Conservation (phyloP, 169 alveolate genomes). For the Theileria equi region DNA sequence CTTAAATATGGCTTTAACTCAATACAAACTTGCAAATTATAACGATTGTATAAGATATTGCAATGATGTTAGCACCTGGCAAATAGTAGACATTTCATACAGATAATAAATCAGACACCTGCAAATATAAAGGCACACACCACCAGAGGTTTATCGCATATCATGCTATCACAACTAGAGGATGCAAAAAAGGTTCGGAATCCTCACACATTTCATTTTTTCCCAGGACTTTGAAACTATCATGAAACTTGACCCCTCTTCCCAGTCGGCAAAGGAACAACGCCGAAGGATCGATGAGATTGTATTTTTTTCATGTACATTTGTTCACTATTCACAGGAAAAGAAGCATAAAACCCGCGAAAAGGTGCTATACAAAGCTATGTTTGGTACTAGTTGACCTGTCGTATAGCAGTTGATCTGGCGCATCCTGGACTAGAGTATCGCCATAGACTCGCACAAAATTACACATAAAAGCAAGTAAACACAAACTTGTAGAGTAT, state of each 20-base stretch:
- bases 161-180: slow-evolving; percentile 13
- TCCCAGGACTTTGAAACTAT: slow-evolving; percentile 30
- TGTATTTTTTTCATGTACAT: slow-evolving; percentile 2
- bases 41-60: slow-evolving; percentile 40
- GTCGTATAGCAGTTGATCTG: too few relatives aligned
- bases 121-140: slow-evolving; percentile 43
- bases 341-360: background rate
- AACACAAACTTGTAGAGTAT: background rate
- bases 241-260: slow-evolving; percentile 13
- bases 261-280: slow-evolving; percentile 27
- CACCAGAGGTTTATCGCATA: slow-evolving; percentile 40
- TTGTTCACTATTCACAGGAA: background rate
- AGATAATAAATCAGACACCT: slow-evolving; percentile 30
- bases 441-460: background rate
- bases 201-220: background rate
- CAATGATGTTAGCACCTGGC: slow-evolving; percentile 46
- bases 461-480: background rate
- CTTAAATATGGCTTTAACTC: slow-evolving; percentile 45
- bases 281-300: slow-evolving; percentile 9
- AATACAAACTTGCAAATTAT: slow-evolving; percentile 29
- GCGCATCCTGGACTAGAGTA: too few relatives aligned
- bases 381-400: background rate
- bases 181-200: slow-evolving; percentile 41
- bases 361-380: slow-evolving; percentile 18
- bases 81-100: too few relatives aligned